These are phyloP conservation scores for Dothideomycetidae sp. DNA, from an alignment of 2,329 filamentous ascomycete species.

Conservation along the genomic window DNA sequence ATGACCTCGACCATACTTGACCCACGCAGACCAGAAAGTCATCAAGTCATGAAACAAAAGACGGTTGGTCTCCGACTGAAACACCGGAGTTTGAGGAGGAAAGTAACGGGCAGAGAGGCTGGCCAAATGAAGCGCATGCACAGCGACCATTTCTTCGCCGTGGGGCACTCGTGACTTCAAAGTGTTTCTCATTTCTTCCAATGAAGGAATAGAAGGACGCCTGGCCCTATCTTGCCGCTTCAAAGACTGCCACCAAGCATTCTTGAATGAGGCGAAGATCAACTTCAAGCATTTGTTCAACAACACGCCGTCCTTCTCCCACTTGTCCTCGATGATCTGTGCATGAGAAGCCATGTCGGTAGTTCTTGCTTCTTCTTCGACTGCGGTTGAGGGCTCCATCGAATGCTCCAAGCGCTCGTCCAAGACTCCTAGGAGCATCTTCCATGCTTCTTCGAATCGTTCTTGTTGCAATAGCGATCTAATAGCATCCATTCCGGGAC, in stretches of 20 bases:
- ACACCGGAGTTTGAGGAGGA: not conserved
- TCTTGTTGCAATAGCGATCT: not conserved
- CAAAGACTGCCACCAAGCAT: not conserved
- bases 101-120: not conserved
- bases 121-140: not conserved
- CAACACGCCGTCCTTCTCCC: not conserved
- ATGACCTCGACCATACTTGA: not conserved
- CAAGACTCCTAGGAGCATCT: not conserved
- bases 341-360: no score
- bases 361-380: not conserved
- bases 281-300: not conserved
- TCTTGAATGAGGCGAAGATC: not conserved
- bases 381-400: no score
- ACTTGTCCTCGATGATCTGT: no score
- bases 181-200: not conserved
- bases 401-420: no score
- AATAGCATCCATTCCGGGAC: no score
- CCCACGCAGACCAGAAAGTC: slow-evolving; percentile 5
- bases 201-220: not conserved
- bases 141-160: not conserved
- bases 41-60: slow-evolving; percentile 1
- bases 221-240: not conserved
- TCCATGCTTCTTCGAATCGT: not conserved
- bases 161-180: not conserved
- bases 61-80: not conserved